phyloP scores from a whole-genome alignment of 164 flowering plant species.

The Nelumbo lutea region DNA sequence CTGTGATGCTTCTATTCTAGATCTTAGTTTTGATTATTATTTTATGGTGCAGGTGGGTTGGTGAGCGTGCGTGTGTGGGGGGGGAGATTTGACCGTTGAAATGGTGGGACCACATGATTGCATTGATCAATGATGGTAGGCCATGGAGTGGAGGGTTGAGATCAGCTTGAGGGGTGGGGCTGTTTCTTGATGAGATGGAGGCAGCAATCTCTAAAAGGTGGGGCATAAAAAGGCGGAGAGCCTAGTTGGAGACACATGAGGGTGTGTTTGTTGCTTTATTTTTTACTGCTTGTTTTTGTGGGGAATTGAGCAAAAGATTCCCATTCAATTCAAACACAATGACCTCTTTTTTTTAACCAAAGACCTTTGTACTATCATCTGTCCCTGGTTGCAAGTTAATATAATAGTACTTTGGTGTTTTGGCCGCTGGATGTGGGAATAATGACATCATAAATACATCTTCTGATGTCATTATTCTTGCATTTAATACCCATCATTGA shows the following conservation, averaged over 20 bases:
- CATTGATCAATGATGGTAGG: background rate
- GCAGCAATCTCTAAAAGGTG: background rate
- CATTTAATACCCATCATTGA: too few species aligned
- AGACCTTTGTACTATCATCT: too few species aligned
- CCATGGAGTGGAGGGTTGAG: background rate
- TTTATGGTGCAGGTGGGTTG: background rate
- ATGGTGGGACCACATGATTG: background rate
- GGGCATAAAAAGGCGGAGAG: constrained; percentile 30
- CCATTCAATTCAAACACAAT: background rate
- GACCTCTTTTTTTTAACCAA: too few species aligned
- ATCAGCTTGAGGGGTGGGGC: background rate
- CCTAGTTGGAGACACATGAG: constrained; percentile 38
- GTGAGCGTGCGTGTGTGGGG: background rate
- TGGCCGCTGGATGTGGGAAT: background rate
- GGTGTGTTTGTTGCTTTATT: constrained; percentile 13
- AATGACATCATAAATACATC: background rate
- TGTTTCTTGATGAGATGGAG: background rate
- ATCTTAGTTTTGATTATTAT: background rate
- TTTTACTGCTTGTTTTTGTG: constrained; percentile 11
- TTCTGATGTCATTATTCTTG: background rate
- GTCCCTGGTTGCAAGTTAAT: too few species aligned
- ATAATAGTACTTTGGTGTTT: too few species aligned
- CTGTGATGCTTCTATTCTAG: constrained; percentile 21
- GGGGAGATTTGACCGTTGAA: background rate
- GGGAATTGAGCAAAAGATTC: constrained; percentile 29